Evolutionary conservation across 371 early-diverging fungal genomes (phyloP).

Genomic region (Apophysomyces ossiformis): DNA sequence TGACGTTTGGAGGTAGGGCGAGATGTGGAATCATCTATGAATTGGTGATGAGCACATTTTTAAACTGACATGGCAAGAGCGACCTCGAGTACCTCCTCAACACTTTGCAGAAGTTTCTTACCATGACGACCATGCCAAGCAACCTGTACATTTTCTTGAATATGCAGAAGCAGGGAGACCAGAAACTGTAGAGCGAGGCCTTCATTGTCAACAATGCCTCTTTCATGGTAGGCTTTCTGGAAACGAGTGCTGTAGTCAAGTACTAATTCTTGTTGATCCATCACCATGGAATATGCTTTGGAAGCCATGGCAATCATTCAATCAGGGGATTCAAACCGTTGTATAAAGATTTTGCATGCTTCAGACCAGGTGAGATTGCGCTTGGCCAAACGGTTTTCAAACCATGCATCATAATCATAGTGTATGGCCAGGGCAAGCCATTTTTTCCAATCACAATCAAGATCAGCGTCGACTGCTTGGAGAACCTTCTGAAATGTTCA

Average conservation of each 20-base stretch:
- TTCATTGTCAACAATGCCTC: neutral
- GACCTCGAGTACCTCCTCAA: neutral
- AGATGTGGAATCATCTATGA: neutral
- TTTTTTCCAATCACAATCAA: neutral
- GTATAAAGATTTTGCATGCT: neutral
- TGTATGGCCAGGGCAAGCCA: neutral
- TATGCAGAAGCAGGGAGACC: neutral
- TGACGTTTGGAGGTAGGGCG: neutral
- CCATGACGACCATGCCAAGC: constrained; percentile 3
- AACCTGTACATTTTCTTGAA: neutral
- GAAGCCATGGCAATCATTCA: neutral
- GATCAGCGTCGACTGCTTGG: neutral
- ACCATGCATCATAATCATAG: constrained; percentile 2
- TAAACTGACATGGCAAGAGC: neutral
- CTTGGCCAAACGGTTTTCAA: neutral
- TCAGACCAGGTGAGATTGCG: neutral
- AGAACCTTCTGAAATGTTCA: neutral
- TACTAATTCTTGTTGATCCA: neutral
- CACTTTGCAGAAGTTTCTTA: neutral
- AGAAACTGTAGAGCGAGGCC: neutral
- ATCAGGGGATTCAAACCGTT: neutral
- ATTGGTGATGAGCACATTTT: neutral
- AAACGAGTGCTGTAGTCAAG: neutral
- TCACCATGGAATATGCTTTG: neutral
- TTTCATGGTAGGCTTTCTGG: neutral